These are phyloP conservation scores for Linnemannia schmuckeri DNA, from an alignment of 192 early-diverging fungal species.

Conservation along the genomic window DNA sequence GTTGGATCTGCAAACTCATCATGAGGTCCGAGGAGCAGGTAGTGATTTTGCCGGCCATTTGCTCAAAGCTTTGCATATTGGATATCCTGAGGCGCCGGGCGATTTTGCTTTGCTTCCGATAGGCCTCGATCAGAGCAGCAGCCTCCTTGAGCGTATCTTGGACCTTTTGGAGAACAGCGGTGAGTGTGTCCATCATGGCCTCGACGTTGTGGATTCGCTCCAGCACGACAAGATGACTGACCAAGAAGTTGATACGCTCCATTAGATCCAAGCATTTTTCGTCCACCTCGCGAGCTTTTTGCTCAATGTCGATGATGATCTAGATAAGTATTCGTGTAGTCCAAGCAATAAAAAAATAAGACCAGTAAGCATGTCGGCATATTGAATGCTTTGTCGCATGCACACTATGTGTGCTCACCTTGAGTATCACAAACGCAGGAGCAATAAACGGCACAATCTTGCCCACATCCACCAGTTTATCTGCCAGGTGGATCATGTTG, in stretches of 20 bases:
- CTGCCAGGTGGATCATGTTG: conserved; percentile 33
- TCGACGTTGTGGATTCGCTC: conserved; percentile 29
- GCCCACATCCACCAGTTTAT: conserved; percentile 44
- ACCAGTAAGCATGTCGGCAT: not conserved
- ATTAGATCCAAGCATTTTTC: conserved; percentile 60
- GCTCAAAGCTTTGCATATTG: conserved; percentile 61
- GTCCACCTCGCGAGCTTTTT: conserved; percentile 58
- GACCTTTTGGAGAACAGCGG: conserved; percentile 47
- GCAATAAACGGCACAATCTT: conserved; percentile 57
- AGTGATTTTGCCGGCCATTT: conserved; percentile 41
- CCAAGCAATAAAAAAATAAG: not conserved
- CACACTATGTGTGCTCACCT: conserved; percentile 15
- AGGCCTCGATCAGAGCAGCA: conserved; percentile 55
- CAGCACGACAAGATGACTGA: conserved; percentile 53
- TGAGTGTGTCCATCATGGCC: conserved; percentile 32
- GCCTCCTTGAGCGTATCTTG: conserved; percentile 55
- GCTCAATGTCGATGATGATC: conserved; percentile 63
- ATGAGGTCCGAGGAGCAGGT: conserved; percentile 58
- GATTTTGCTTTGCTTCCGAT: conserved; percentile 59
- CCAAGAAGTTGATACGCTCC: conserved; percentile 66
- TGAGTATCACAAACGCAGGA: conserved; percentile 59
- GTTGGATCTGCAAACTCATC: conserved; percentile 64
- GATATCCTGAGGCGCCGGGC: conserved; percentile 58
- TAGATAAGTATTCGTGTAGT: not conserved
- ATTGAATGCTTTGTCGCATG: not conserved